These are phyloP conservation scores for Eimeria maxima DNA, from an alignment of 169 alveolate species.

Conservation along the genomic window DNA sequence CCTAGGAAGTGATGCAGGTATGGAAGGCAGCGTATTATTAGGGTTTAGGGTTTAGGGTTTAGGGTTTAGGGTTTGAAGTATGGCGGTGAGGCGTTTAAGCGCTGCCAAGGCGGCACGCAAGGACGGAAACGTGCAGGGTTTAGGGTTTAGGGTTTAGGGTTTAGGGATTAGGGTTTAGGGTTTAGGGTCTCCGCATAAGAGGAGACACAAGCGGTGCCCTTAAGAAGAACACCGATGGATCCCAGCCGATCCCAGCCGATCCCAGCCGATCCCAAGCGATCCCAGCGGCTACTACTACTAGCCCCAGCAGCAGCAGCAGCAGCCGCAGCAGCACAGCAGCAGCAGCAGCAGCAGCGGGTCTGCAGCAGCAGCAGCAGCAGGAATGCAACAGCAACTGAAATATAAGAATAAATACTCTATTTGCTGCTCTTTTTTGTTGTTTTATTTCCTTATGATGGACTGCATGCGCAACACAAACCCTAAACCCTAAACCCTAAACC, in stretches of 20 bases:
- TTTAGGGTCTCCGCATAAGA: background rate
- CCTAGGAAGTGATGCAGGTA: background rate
- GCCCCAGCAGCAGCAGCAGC: too few species aligned
- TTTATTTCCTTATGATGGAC: background rate
- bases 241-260: background rate
- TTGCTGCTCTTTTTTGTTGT: background rate
- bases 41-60: constrained; percentile 19
- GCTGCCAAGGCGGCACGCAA: constrained; percentile 22
- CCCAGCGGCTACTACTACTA: background rate
- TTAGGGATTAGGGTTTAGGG: constrained; percentile 9
- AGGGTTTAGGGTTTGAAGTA: background rate
- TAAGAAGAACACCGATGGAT: background rate
- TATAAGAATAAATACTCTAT: background rate
- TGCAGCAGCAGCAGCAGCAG: background rate
- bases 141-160: constrained; percentile 32
- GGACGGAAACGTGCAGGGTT: background rate
- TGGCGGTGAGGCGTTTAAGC: background rate
- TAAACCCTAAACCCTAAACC: background rate
- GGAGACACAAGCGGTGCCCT: background rate
- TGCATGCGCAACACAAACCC: too few species aligned
- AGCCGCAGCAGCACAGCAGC: too few species aligned
- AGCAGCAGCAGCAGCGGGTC: too few species aligned
- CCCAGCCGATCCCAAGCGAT: background rate
- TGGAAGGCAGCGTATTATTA: background rate
- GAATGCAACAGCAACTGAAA: background rate